Evolutionary conservation across 2,329 filamentous ascomycete genomes (phyloP), one percentile per base, ranked within the genome.

Genomic region (Fusarium poae): DNA sequence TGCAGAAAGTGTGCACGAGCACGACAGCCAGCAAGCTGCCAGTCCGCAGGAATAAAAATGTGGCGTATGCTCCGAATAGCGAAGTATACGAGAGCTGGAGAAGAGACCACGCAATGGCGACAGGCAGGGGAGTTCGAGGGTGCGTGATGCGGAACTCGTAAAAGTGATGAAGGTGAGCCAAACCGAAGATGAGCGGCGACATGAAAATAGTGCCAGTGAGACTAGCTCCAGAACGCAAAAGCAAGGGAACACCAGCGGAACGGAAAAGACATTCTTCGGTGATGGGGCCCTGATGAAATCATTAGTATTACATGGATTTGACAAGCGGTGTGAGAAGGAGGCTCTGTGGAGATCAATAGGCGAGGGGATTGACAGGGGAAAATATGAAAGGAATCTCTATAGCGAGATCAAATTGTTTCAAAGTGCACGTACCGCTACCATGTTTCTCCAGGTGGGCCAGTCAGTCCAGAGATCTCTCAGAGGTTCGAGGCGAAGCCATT

Each of bases 181-280:
- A 89, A 52, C 95, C 95, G 77, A 98, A 98, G 78, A 97, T 91
- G 13, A 97, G 82, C 9, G 95, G 95, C 2, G 93, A 92, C 13
- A 93, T 82, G 80, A 97, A 93, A 75, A 97, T 87, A 68, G 92
- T 93, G 40, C 82, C 82, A 4, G 75, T 68, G 29, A 84, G 74
- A 43, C 85, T 84, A 51, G 88, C 82, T 44, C 85, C 86, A 21
- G 93, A 89, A 50, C 94, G 83, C 30, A 97, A 82, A 75, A 97
- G 90, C 13, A 97, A 85, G 3, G 95, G 92, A 39, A 97, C 86
- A 53, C 94, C 90, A 70, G 94, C 89, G 5, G 93, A 93, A 75
- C 96, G 92, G 84, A 97, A 99, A 74, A 97, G 91, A 63, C 97
- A 83, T 80, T 99, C 96, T 82, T 99, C 96, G 13, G 94, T 97